Evolutionary conservation across 2,329 filamentous ascomycete species (phyloP).

Genomic region (Trichoderma gracile): DNA sequence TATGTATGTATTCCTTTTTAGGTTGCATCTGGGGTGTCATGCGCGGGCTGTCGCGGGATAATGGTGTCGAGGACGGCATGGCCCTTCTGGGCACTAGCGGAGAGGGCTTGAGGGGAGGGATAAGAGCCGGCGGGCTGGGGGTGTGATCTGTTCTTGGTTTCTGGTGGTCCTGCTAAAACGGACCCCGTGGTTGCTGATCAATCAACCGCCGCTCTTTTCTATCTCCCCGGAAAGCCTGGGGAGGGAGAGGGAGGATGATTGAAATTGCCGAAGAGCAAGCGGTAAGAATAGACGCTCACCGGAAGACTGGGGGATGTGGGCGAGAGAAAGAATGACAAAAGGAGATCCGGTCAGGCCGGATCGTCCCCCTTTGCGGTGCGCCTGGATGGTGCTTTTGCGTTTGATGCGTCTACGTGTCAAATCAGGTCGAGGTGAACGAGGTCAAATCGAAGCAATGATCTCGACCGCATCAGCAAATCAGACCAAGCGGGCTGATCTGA

Average conservation of each 20-base stretch:
- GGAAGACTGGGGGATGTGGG: background rate
- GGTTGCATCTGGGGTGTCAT: constrained; percentile 20
- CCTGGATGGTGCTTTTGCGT: background rate
- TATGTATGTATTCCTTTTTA: background rate
- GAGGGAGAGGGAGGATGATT: background rate
- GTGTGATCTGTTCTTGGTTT: background rate
- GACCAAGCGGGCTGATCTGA: constrained; percentile 10
- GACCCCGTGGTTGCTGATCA: constrained; percentile 22
- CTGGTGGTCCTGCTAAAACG: background rate
- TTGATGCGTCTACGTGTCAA: background rate
- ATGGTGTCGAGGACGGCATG: constrained; percentile 19
- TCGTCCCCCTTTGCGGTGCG: constrained; percentile 1
- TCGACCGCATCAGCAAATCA: background rate
- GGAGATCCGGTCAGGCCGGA: constrained; percentile 21
- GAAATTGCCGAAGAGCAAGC: background rate
- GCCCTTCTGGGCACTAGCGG: constrained; percentile 12
- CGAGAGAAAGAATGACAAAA: background rate
- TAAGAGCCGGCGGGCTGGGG: background rate
- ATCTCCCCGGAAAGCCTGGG: background rate
- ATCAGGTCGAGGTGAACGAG: background rate
- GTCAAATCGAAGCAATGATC: background rate
- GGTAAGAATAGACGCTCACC: background rate
- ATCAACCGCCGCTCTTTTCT: background rate
- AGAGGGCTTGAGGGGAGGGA: background rate
- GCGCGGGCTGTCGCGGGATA: constrained; percentile 22